A percentile compares a stretch with the other conserved stretches of the same genome.
phyloP scores from a whole-genome alignment of 352 stramenopile species.

The Pythium biforme region DNA sequence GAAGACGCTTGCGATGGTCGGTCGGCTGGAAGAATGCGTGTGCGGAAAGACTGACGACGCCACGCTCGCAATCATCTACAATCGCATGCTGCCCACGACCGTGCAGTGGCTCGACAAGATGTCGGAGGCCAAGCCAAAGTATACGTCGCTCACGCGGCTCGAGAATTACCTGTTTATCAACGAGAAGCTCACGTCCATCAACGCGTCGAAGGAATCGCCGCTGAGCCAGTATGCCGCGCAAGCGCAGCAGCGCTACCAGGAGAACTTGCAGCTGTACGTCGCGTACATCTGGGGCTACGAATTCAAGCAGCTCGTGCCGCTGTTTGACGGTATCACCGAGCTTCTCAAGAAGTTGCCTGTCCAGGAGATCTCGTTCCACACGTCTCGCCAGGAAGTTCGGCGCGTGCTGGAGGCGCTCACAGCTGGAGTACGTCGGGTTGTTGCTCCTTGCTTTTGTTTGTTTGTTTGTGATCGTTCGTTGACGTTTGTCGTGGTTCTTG shows the following conservation, averaged over 20 bases:
- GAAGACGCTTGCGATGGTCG: conserved; percentile 70
- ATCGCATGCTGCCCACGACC: conserved; percentile 55
- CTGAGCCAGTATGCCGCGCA: conserved; percentile 52
- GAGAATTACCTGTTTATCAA: conserved; percentile 74
- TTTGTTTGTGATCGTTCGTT: neutral
- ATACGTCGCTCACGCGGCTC: conserved; percentile 51
- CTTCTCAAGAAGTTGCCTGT: conserved; percentile 54
- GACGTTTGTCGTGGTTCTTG: neutral
- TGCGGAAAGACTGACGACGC: conserved; percentile 54
- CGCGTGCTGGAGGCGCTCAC: conserved; percentile 44
- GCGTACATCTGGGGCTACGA: conserved; percentile 69
- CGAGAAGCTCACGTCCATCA: conserved; percentile 50
- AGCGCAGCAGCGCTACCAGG: conserved; percentile 37
- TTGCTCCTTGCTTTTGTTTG: neutral
- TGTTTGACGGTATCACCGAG: conserved; percentile 54
- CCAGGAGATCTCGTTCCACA: conserved; percentile 69
- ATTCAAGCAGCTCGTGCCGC: conserved; percentile 56
- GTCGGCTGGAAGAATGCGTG: conserved; percentile 59
- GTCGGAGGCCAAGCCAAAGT: conserved; percentile 65
- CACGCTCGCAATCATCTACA: conserved; percentile 62
- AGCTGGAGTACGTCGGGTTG: conserved; percentile 40
- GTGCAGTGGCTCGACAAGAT: conserved; percentile 75
- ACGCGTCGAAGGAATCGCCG: conserved; percentile 41
- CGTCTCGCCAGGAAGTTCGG: conserved; percentile 54
- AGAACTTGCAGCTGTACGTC: conserved; percentile 51